Base-by-base conservation (phyloP, 192 early-diverging fungal species). In the Podila horticola region DNA sequence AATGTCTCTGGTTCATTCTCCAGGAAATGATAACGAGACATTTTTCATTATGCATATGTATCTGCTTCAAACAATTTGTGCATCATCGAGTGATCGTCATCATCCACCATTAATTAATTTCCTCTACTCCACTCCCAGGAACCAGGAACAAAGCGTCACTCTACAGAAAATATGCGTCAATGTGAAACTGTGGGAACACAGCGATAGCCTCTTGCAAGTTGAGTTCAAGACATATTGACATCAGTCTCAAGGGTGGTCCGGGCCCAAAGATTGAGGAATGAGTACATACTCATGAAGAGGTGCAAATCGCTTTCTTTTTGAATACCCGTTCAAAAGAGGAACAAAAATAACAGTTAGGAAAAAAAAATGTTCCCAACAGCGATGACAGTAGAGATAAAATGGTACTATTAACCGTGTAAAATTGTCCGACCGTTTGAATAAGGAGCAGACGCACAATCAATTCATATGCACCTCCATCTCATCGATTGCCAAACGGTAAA, bases 161-260 rank as follows among this genome's bases (percentile, higher is more conserved):
- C 15, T 45, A 17, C 41, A 45, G 41, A 45, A 45, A 45, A 45
- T 45, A 4, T 17, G 41, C 41, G 41, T 45, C 41, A 45, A 45
- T 45, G 41, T 45, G 41, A 45, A 45, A 15, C 41, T 45, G 41
- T 45, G 41, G 41, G 41, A 12, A 45, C 15, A 45, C 15, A 45
- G 41, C 5, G 52, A 55, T 24, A 1, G 52, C 12, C 52, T 55
- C 3, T 24, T 52, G 22, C 52, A 55, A 12, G 52, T 55, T 26
- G 52, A 55, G 22, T 26, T 55, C 52, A 26, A 24, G 52, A 55
- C n/a, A 55, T 9, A 22, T n/a, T 55, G 20, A 26, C 24, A 26
- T 55, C 52, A 55, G 20, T 24, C 52, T 24, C 52, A 55, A 55
- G 52, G 52, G 52, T 55, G 52, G 52, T 55, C 52, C 52, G 52